Evolutionary conservation across 2,329 filamentous ascomycete species (phyloP), one percentile per base, ranked within the genome.

Genomic region (Claviceps sp.): DNA sequence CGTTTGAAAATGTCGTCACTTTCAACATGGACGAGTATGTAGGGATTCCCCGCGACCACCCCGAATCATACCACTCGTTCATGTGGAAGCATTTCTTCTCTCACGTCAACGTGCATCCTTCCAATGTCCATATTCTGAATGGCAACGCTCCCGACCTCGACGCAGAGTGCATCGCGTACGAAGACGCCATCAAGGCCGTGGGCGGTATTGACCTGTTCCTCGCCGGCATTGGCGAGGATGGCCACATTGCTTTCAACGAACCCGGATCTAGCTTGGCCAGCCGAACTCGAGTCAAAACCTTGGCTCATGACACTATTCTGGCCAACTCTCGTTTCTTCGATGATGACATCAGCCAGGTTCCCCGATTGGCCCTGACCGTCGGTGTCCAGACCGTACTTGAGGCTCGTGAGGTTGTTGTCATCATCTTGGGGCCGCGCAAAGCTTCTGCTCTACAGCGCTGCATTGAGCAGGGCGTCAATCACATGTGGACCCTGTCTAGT

Each of bases 1-100:
- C 87, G 1, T 94, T 94, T 66, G 82, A 84, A 63, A 80, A 94
- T 84, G 86, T 94, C 62, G 79, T 93, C 63, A 94, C 88, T 26
- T 94, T 94, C 75, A 93, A 93, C 69, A 93, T 93, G 88, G 88
- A 94, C 69, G 88, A 94, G 70, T 94, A 94, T 62, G 86, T 93
- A 58, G 86, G 85, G 53, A 78, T 94, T 56, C 84, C 87, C 37
- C 81, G 86, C 61, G 86, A 90, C 60, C 86, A 94, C 65, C 82
- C 86, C 13, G 83, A 93, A 66, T 88, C 84, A 61, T 94, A 94
- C 70, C 88, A 94, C 72, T 86, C 83, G 58, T 94, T 93, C 73
- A 93, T 94, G 88, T 94, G 89, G 78, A 87, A 86, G 69, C 78
- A 93, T 70, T 88, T 94, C 75, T 94, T 94, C 74, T 87, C 85